Evolutionary conservation across 2,329 filamentous ascomycete species (phyloP).

Genomic region (Colletotrichum sp.): DNA sequence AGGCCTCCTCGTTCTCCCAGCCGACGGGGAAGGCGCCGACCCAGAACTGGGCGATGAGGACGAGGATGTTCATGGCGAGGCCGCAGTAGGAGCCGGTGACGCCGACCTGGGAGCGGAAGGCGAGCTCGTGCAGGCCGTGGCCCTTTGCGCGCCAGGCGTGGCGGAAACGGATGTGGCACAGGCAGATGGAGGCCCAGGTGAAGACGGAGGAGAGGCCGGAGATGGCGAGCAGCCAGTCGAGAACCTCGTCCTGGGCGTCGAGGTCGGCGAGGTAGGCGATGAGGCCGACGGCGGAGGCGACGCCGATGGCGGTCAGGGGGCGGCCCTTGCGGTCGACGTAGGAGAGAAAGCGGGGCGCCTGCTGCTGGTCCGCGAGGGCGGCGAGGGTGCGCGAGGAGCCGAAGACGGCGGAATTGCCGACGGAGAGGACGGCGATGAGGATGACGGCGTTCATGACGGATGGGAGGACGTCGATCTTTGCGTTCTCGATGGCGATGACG

Average conservation of each 20-base stretch:
- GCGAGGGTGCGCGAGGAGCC: slow-evolving; percentile 90
- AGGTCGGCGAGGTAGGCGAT: slow-evolving; percentile 78
- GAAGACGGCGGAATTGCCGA: slow-evolving; percentile 91
- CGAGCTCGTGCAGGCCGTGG: slow-evolving; percentile 75
- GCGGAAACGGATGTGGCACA: slow-evolving; percentile 93
- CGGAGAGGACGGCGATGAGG: slow-evolving; percentile 85
- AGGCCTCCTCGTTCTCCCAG: slow-evolving; percentile 48
- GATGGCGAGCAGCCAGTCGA: slow-evolving; percentile 79
- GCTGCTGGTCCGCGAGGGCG: slow-evolving; percentile 85
- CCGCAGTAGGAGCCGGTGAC: slow-evolving; percentile 82
- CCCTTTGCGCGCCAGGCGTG: slow-evolving; percentile 75
- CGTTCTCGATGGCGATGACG: slow-evolving; percentile 88
- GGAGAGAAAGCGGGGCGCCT: slow-evolving; percentile 76
- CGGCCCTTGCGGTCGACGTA: slow-evolving; percentile 87
- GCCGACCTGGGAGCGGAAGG: slow-evolving; percentile 82
- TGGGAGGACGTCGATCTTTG: slow-evolving; percentile 80
- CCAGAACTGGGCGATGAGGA: slow-evolving; percentile 88
- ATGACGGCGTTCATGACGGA: slow-evolving; percentile 97
- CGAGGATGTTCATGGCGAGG: slow-evolving; percentile 74
- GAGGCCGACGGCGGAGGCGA: slow-evolving; percentile 72
- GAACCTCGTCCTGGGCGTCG: slow-evolving; percentile 61
- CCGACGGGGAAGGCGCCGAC: slow-evolving; percentile 78
- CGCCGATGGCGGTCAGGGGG: slow-evolving; percentile 73
- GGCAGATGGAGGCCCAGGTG: slow-evolving; percentile 84
- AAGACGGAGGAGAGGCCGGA: slow-evolving; percentile 75